phyloP scores from a whole-genome alignment of 176 grass and related monocot genomes.

The Aegilops umbellulata region DNA sequence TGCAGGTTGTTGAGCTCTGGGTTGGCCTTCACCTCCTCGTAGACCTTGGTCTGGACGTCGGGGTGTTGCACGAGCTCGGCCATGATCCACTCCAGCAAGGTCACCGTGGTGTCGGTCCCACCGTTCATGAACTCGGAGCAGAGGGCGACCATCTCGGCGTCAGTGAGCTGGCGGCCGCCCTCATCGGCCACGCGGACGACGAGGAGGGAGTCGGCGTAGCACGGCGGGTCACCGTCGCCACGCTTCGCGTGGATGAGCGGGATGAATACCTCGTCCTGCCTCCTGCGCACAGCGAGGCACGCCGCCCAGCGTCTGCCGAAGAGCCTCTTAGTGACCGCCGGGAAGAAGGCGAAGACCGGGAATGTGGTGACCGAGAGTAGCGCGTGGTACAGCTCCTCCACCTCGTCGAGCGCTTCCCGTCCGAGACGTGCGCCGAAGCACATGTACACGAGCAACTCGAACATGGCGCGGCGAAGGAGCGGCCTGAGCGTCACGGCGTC shows the following conservation, averaged over 20 bases:
- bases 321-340: slow-evolving; percentile 46
- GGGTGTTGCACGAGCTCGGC: not conserved
- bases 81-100: not conserved
- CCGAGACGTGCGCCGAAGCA: slow-evolving; percentile 51
- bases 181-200: not conserved
- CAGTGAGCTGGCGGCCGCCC: not conserved
- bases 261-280: slow-evolving; percentile 36
- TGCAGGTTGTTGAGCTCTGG: not conserved
- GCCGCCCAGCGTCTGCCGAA: slow-evolving; percentile 41
- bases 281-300: not conserved
- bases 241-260: slow-evolving; percentile 26
- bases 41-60: not conserved
- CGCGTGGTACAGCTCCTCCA: not conserved
- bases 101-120: not conserved
- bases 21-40: not conserved
- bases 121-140: not conserved
- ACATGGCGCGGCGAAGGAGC: slow-evolving; percentile 17
- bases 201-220: slow-evolving; percentile 48
- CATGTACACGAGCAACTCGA: slow-evolving; percentile 38
- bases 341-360: slow-evolving; percentile 15
- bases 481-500: slow-evolving; percentile 26
- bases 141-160: not conserved
- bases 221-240: not conserved
- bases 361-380: not conserved
- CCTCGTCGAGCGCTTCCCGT: slow-evolving; percentile 24